A percentile compares a stretch with the other conserved stretches of the same genome.
phyloP scores from a whole-genome alignment of 495 filamentous ascomycete genomes.

The Aspergillus homomorphus region DNA sequence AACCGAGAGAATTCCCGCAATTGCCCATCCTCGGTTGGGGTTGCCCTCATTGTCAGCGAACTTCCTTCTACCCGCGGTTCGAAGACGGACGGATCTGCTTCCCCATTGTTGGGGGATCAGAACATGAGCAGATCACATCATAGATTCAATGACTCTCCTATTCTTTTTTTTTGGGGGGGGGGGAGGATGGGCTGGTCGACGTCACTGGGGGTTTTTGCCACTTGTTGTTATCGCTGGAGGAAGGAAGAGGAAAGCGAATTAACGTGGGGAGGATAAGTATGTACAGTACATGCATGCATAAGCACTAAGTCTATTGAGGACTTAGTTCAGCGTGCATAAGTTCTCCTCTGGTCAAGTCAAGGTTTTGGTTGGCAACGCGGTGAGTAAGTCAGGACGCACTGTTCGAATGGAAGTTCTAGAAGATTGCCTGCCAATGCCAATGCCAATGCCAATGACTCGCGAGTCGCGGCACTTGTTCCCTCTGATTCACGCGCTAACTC shows the following conservation, averaged over 20 bases:
- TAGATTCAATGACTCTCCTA: neutral
- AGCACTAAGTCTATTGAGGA: too few species aligned
- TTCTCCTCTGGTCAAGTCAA: too few species aligned
- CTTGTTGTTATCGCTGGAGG: too few species aligned
- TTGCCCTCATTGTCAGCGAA: neutral
- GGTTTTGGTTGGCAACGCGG: too few species aligned
- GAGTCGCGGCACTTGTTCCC: neutral
- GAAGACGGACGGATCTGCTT: neutral
- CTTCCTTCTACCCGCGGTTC: neutral
- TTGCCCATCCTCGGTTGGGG: too few species aligned
- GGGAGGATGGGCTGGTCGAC: neutral
- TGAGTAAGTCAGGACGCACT: neutral
- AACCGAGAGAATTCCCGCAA: too few species aligned
- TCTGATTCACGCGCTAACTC: neutral
- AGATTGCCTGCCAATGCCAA: conserved; percentile 2
- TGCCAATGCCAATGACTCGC: neutral
- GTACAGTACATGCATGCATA: too few species aligned
- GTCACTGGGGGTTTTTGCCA: neutral
- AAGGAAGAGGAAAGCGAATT: too few species aligned
- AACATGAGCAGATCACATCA: neutral
- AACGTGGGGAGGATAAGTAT: too few species aligned
- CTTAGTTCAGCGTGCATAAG: too few species aligned
- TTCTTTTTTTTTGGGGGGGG: too few species aligned
- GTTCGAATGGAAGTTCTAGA: conserved; percentile 17
- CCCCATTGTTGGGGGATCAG: neutral